Percentiles rank a stretch among this genome's conserved stretches.
Conservation (phyloP, 257 asterid genomes). For the Primulina huaijiensis region DNA sequence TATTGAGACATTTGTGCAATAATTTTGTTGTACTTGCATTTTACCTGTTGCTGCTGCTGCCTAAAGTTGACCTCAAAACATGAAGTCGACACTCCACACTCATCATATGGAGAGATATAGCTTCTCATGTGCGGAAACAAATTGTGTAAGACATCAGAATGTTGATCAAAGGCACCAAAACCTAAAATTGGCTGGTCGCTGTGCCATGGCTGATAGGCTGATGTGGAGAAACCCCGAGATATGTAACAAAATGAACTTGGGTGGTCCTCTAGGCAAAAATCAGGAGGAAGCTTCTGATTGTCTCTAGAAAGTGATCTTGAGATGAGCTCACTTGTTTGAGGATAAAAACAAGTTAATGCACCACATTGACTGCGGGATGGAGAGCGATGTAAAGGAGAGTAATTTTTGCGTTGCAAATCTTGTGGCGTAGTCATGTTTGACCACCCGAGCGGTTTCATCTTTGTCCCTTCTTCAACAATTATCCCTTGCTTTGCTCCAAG, state of each 20-base stretch:
- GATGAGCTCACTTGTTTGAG: constrained; percentile 41
- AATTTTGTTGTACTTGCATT: not conserved
- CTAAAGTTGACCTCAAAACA: constrained; percentile 36
- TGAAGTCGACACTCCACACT: constrained; percentile 35
- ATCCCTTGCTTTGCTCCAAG: constrained; percentile 69
- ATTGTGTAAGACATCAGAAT: constrained; percentile 37
- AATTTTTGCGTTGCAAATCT: constrained; percentile 30
- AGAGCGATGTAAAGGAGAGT: constrained; percentile 30
- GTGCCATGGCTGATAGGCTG: constrained; percentile 41
- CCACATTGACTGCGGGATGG: constrained; percentile 29
- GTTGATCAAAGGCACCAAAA: constrained; percentile 33
- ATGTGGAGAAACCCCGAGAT: constrained; percentile 45
- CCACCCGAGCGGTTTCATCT: constrained; percentile 40
- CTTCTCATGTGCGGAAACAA: constrained; percentile 38
- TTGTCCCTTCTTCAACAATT: constrained; percentile 53
- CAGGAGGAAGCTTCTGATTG: constrained; percentile 34
- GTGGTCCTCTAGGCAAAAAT: constrained; percentile 49
- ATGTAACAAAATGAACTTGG: constrained; percentile 46
- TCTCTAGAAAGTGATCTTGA: constrained; percentile 39
- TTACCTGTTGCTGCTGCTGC: constrained; percentile 47
- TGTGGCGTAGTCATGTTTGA: constrained; percentile 38
- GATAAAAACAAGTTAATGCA: constrained; percentile 38
- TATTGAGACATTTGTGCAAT: not conserved
- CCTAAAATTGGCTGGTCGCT: constrained; percentile 36
- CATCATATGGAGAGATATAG: constrained; percentile 35